Evolutionary conservation across 2,329 filamentous ascomycete species (phyloP).

Genomic region (Trichoderma citrinoviride): DNA sequence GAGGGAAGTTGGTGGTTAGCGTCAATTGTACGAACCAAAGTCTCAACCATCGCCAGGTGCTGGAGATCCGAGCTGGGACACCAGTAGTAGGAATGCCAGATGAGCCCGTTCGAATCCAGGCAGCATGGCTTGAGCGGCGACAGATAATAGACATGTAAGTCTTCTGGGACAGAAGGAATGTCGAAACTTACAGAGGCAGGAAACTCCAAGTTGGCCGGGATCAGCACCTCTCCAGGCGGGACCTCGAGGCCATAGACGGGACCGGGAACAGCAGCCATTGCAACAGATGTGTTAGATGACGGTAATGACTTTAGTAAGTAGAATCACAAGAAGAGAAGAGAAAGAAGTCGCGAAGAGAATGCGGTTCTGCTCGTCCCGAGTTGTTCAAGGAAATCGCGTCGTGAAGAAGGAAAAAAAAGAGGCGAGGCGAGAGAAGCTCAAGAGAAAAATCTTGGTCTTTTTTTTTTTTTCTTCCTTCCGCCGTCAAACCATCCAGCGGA

Average conservation of each 20-base stretch:
- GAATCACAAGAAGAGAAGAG: constrained; percentile 5
- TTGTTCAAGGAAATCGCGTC: background rate
- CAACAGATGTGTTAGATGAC: constrained; percentile 26
- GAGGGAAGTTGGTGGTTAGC: constrained; percentile 30
- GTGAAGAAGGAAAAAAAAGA: constrained; percentile 2
- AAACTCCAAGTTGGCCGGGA: constrained; percentile 75
- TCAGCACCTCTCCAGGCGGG: constrained; percentile 76
- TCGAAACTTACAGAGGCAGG: constrained; percentile 72
- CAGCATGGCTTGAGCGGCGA: background rate
- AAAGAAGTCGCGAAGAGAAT: constrained; percentile 8
- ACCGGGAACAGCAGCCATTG: constrained; percentile 62
- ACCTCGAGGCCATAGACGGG: constrained; percentile 92
- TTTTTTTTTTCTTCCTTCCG: constrained; percentile 30
- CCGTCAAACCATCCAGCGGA: constrained; percentile 20
- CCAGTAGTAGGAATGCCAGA: background rate
- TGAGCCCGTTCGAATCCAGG: background rate
- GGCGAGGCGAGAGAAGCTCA: constrained; percentile 23
- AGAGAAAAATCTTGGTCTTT: constrained; percentile 22
- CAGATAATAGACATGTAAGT: background rate
- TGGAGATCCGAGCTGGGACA: background rate
- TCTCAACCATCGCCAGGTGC: background rate
- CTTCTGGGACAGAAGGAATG: background rate
- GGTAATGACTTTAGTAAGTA: background rate
- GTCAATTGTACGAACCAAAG: background rate
- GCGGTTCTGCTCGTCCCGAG: constrained; percentile 15